Conservation (phyloP, 225 moss, liverwort and hornwort species). For the Anthoceros angustus region DNA sequence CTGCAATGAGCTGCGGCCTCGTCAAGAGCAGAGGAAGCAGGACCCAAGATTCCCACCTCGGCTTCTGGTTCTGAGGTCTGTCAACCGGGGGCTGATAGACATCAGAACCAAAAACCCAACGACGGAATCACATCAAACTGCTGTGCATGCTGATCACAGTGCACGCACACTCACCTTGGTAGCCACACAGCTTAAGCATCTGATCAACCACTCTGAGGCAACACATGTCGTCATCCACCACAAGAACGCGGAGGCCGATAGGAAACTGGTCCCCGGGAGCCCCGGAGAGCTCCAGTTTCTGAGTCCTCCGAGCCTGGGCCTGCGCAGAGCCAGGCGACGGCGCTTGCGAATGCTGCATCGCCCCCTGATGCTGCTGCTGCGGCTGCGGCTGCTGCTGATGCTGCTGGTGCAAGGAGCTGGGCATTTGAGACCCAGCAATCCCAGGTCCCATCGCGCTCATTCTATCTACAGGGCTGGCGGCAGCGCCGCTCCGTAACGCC, state of each 20-base stretch:
- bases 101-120: too few relatives aligned
- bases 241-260: slow-evolving; percentile 45
- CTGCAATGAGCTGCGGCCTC: too few relatives aligned
- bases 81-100: too few relatives aligned
- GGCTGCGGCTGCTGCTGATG: not conserved
- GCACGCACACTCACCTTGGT: slow-evolving; percentile 27
- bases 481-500: slow-evolving; percentile 1
- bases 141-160: not conserved
- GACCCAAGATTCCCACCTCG: too few relatives aligned
- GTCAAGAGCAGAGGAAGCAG: too few relatives aligned
- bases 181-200: slow-evolving; percentile 38
- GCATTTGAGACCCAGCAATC: not conserved
- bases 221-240: slow-evolving; percentile 54
- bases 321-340: not conserved
- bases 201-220: slow-evolving; percentile 36
- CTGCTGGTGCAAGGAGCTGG: slow-evolving; percentile 4
- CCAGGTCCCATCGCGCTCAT: not conserved
- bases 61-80: too few relatives aligned
- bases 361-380: not conserved
- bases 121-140: too few relatives aligned
- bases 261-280: slow-evolving; percentile 17
- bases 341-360: not conserved
- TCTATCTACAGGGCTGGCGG: not conserved
- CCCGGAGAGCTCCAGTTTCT: not conserved
- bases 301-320: too few relatives aligned